Conservation (phyloP, 257 asterid species). For the Thymus mandschuricus region DNA sequence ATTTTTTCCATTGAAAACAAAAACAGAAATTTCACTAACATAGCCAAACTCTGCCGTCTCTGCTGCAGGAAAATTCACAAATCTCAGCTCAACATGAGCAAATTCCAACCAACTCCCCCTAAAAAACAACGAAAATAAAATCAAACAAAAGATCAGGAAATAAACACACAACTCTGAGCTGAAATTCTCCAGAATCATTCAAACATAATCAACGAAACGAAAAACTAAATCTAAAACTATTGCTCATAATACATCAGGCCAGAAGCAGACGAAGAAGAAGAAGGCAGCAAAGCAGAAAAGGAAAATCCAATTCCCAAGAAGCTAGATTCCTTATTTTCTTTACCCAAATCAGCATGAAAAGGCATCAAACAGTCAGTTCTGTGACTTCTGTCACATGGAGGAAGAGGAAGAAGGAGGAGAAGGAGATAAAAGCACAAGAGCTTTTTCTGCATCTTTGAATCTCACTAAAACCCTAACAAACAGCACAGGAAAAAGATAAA, state of each 20-base stretch:
- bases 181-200: slow-evolving; percentile 19
- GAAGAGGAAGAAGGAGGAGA: not conserved
- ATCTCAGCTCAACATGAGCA: slow-evolving; percentile 24
- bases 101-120: slow-evolving; percentile 18
- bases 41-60: slow-evolving; percentile 7
- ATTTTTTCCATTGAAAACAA: slow-evolving; percentile 4
- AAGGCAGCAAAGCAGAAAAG: not conserved
- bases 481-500: slow-evolving; percentile 26
- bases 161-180: slow-evolving; percentile 15
- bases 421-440: slow-evolving; percentile 23
- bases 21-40: not conserved
- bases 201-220: not conserved
- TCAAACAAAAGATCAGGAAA: not conserved
- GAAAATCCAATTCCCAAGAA: slow-evolving; percentile 27
- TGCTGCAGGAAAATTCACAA: not conserved
- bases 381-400: slow-evolving; percentile 10
- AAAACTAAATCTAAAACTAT: not conserved
- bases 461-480: slow-evolving; percentile 33
- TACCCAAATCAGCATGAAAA: slow-evolving; percentile 37
- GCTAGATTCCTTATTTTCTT: not conserved
- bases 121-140: not conserved
- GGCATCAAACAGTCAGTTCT: slow-evolving; percentile 8
- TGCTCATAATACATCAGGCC: not conserved
- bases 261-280: not conserved
- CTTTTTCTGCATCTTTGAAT: slow-evolving; percentile 34